Conservation (phyloP, 371 early-diverging fungal species). For the Mucor ambiguus region DNA sequence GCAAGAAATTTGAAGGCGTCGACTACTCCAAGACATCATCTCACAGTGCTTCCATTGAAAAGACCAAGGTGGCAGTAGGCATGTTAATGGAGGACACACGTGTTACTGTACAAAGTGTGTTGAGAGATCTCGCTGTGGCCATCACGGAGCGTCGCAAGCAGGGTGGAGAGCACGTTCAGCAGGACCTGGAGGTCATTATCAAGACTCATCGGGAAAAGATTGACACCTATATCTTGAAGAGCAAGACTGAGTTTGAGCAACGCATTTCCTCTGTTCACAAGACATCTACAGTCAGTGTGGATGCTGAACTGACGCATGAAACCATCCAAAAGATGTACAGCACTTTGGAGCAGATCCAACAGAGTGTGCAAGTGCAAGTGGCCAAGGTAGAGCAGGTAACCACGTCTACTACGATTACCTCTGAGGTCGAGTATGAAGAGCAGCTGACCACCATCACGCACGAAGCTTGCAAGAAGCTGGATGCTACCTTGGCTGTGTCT, state of each 20-base stretch:
- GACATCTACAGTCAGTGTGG: constrained; percentile 3
- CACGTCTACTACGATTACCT: constrained; percentile 4
- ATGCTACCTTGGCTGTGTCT: constrained; percentile 23
- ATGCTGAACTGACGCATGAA: constrained; percentile 21
- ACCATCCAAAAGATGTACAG: constrained; percentile 29
- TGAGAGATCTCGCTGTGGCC: constrained; percentile 19
- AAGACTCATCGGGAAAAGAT: constrained; percentile 26
- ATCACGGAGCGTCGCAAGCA: constrained; percentile 32
- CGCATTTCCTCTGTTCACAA: constrained; percentile 10
- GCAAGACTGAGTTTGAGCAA: constrained; percentile 26
- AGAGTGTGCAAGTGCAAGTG: constrained; percentile 26
- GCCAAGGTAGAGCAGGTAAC: constrained; percentile 27
- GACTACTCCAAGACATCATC: constrained; percentile 25
- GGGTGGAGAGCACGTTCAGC: constrained; percentile 32
- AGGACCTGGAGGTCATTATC: constrained; percentile 32
- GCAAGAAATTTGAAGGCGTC: constrained; percentile 29
- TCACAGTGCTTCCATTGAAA: constrained; percentile 21
- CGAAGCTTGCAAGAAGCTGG: constrained; percentile 18
- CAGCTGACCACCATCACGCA: constrained; percentile 20
- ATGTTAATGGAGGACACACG: constrained; percentile 31
- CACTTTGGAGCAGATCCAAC: constrained; percentile 25
- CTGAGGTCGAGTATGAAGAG: constrained; percentile 19
- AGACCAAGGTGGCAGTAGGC: constrained; percentile 27
- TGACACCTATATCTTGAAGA: constrained; percentile 13
- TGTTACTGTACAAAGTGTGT: constrained; percentile 15